phyloP scores from a whole-genome alignment of 2,329 filamentous ascomycete species.

The Beauveria bassiana region DNA sequence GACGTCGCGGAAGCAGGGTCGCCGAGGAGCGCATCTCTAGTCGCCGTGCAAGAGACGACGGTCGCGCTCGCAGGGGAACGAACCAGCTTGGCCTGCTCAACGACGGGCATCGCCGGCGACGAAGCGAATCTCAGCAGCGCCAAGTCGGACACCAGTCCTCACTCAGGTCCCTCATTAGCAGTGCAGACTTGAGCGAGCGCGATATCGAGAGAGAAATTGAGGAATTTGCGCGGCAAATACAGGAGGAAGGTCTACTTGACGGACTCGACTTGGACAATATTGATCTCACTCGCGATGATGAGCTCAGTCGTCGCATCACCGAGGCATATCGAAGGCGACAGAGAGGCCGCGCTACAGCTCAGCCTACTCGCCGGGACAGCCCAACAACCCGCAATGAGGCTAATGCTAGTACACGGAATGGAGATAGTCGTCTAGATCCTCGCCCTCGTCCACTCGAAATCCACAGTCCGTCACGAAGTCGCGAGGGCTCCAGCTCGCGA shows the following conservation, averaged over 20 bases:
- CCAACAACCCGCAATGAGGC: conserved; percentile 13
- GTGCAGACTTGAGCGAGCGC: conserved; percentile 65
- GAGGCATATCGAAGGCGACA: conserved; percentile 78
- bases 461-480: conserved; percentile 21
- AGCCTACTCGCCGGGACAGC: conserved; percentile 22
- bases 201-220: conserved; percentile 85
- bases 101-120: conserved; percentile 25
- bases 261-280: conserved; percentile 85
- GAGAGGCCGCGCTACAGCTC: conserved; percentile 47
- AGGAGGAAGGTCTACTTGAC: conserved; percentile 79
- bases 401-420: background rate
- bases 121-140: conserved; percentile 42
- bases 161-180: conserved; percentile 73
- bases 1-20: conserved; percentile 15
- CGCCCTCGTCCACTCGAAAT: conserved; percentile 22
- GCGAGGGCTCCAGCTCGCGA: conserved; percentile 37
- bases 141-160: conserved; percentile 86
- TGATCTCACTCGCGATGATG: conserved; percentile 76
- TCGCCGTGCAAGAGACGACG: conserved; percentile 27
- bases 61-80: conserved; percentile 24
- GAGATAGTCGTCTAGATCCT: conserved; percentile 15
- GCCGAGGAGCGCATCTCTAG: conserved; percentile 21
- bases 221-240: conserved; percentile 81
- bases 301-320: conserved; percentile 83
- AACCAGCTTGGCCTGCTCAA: conserved; percentile 32